phyloP scores from a whole-genome alignment of 1,284 basidiomycete genomes.

The Tetrapyrgos nigripes region DNA sequence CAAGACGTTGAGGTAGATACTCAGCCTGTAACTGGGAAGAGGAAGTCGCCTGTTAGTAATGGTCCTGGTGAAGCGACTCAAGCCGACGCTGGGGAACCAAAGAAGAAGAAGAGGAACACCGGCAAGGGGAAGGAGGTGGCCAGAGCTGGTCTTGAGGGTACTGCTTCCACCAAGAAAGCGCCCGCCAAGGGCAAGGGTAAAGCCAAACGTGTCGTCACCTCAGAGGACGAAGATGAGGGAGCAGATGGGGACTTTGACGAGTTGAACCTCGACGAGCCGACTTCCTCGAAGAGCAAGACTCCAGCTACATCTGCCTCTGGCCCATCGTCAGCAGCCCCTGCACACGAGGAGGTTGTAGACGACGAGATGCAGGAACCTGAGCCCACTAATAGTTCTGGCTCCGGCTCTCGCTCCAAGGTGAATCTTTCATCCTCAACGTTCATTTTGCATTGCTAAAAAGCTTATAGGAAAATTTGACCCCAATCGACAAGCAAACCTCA shows the following conservation, averaged over 20 bases:
- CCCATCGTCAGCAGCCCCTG: background rate
- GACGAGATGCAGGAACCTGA: background rate
- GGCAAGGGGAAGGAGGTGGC: background rate
- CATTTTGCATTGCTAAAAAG: background rate
- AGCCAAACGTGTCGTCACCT: background rate
- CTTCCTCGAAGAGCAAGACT: background rate
- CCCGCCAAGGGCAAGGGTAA: constrained; percentile 4
- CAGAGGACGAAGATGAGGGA: background rate
- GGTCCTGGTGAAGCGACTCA: background rate
- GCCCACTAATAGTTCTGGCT: background rate
- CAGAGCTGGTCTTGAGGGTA: background rate
- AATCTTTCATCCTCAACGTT: too few species aligned
- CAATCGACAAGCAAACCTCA: background rate
- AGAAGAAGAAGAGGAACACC: background rate
- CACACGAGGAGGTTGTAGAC: background rate
- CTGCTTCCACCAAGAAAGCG: background rate
- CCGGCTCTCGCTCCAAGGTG: too few species aligned
- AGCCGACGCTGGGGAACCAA: background rate
- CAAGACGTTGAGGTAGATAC: background rate
- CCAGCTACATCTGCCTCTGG: background rate
- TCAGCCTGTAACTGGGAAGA: background rate
- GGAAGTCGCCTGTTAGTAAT: background rate
- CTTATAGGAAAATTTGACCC: background rate
- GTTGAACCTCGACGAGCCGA: background rate
- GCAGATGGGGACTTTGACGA: background rate